Evolutionary conservation across 768 basidiomycete species (phyloP), one percentile per base, ranked within the genome.

Genomic region (Amylocystis lapponica): DNA sequence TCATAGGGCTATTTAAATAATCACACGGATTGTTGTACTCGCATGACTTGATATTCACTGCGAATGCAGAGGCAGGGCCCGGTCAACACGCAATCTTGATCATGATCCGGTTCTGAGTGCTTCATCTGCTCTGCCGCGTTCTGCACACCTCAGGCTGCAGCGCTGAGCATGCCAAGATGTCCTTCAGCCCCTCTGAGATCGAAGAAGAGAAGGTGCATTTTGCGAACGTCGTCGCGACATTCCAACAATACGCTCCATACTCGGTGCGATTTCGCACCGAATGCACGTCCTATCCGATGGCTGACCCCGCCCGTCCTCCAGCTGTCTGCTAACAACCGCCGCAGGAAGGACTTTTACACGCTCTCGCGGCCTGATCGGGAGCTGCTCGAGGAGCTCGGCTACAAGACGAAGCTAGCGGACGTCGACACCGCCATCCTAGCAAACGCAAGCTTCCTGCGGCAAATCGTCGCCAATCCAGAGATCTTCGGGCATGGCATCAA

Each of bases 351-450:
- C 47, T 70, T 87, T 4, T 83, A 80, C 55, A 76, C 72, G 0
- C 72, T 97, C 3, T 75, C 88, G 0, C 67, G 65, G 29, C 70
- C 69, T 20, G 89, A 95, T 58, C 83, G 82, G 55, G 76, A 72
- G 1, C 60, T 94, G 0, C 70, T 95, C 1, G 72, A 77, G 12
- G 51, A 57, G 11, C 59, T 94, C 5, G 87, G 88, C 5, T 94
- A 88, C 61, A 79, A 82, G 51, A 67, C 78, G 45, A 92, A 91
- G 58, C 72, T 97, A 1, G 75, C 82, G 25, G 78, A 74, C 21
- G 83, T 89, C 11, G 93, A 97, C 63, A 67, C 76, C 7, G 86
- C 87, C 8, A 94, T 96, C 51, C 62, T 78, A 38, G 78, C 69
- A 39, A 96, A 95, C 54, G 83, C 87, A 1, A 69, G 82, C 33